Conservation (phyloP, 225 moss, liverwort and hornwort genomes). For the Sphagnum contortum region DNA sequence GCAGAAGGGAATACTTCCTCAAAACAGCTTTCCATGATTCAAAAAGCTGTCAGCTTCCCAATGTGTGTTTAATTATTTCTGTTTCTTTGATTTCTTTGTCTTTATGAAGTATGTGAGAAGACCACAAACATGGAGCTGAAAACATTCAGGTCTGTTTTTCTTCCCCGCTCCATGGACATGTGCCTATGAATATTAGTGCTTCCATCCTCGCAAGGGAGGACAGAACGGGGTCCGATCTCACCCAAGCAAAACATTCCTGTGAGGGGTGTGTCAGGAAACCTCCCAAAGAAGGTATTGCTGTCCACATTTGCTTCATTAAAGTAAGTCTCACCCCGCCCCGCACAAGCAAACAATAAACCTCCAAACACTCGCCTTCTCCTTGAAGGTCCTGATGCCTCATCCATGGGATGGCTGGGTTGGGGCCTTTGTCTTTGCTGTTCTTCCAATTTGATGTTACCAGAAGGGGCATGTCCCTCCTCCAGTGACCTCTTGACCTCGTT, state of each 20-base stretch:
- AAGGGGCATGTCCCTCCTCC: neutral
- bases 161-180: conserved; percentile 1
- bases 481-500: conserved; percentile 1
- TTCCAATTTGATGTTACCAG: neutral
- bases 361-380: conserved; percentile 6
- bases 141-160: conserved; percentile 8
- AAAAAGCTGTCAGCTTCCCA: too few relatives aligned
- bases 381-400: neutral
- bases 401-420: too few relatives aligned
- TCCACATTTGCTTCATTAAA: conserved; percentile 9
- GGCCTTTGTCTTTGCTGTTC: neutral
- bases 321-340: conserved; percentile 9
- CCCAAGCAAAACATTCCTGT: conserved; percentile 12
- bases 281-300: conserved; percentile 6
- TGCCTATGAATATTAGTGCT: conserved; percentile 7
- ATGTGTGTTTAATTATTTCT: too few relatives aligned
- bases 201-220: conserved; percentile 9
- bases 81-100: neutral
- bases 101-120: conserved; percentile 3
- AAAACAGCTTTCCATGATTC: too few relatives aligned
- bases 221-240: conserved; percentile 6
- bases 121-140: conserved; percentile 13
- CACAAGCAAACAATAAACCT: conserved; percentile 8
- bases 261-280: conserved; percentile 4
- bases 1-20: too few relatives aligned